Percentiles rank a stretch among this genome's conserved stretches.
These are phyloP conservation scores for Aspergillus pseudoviridinutans DNA, from an alignment of 2,329 filamentous ascomycete genomes.

Conservation along the genomic window DNA sequence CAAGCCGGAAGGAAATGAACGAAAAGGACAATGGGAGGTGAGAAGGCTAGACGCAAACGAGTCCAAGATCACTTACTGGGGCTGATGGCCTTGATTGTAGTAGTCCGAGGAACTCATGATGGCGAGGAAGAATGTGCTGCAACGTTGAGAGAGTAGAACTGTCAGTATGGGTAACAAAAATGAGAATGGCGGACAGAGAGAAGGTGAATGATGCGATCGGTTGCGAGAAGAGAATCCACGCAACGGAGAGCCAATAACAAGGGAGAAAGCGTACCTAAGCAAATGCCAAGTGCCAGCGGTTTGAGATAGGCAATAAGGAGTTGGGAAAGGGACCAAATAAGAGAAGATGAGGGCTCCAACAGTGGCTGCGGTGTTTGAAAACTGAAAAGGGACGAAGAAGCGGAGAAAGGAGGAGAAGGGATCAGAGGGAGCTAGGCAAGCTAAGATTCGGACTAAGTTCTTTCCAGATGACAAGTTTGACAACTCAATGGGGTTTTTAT, in stretches of 20 bases:
- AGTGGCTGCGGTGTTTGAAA: neutral
- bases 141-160: neutral
- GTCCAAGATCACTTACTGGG: slow-evolving; percentile 29
- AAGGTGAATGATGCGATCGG: neutral
- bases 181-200: neutral
- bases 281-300: slow-evolving; percentile 19
- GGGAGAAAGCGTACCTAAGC: slow-evolving; percentile 16
- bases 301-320: slow-evolving; percentile 4
- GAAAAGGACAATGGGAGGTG: neutral
- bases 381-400: slow-evolving; percentile 1
- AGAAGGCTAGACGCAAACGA: neutral
- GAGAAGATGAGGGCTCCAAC: neutral
- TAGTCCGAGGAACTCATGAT: slow-evolving; percentile 19
- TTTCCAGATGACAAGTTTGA: neutral
- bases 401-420: slow-evolving; percentile 2
- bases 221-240: neutral
- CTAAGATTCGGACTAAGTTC: neutral
- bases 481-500: neutral
- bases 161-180: neutral
- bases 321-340: slow-evolving; percentile 10
- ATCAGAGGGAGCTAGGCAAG: neutral
- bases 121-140: slow-evolving; percentile 2
- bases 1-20: neutral
- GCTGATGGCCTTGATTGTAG: slow-evolving; percentile 31
- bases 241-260: slow-evolving; percentile 13